These are phyloP conservation scores for Selaginella tamariscina DNA, from an alignment of 75 land plant genomes.

Conservation along the genomic window DNA sequence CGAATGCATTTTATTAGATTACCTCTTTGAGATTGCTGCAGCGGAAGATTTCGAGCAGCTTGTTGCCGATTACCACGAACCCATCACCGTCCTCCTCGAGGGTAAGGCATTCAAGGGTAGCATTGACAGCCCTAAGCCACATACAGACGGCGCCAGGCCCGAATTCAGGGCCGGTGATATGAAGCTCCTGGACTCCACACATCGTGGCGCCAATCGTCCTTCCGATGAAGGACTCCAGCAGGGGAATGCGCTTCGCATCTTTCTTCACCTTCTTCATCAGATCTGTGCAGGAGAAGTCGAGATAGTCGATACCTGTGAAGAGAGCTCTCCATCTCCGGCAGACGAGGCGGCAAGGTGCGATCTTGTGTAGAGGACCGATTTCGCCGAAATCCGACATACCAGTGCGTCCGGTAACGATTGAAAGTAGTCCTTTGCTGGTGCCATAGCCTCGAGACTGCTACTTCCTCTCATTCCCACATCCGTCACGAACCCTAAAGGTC, in stretches of 20 bases:
- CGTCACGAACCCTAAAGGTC: too few relatives aligned
- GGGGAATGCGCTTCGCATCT: background rate
- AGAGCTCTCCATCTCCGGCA: background rate
- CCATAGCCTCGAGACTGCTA: background rate
- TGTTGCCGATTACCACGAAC: background rate
- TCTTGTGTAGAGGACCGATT: background rate
- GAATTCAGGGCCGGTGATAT: background rate
- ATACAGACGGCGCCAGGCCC: background rate
- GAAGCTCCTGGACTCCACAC: background rate
- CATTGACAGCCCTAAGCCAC: background rate
- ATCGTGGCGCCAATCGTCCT: background rate
- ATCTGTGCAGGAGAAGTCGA: background rate
- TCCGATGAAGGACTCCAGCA: background rate
- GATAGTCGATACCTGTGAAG: background rate
- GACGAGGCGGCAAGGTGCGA: slow-evolving; percentile 1
- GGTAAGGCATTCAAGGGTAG: background rate
- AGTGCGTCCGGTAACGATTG: background rate
- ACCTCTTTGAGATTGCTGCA: background rate
- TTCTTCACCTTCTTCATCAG: background rate
- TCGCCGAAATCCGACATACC: background rate
- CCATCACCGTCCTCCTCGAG: background rate
- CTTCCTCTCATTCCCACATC: background rate
- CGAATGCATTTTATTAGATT: too few relatives aligned
- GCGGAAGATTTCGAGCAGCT: background rate
- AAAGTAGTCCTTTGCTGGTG: background rate